phyloP scores from a whole-genome alignment of 2,329 filamentous ascomycete species.

The Graphium sp. region DNA sequence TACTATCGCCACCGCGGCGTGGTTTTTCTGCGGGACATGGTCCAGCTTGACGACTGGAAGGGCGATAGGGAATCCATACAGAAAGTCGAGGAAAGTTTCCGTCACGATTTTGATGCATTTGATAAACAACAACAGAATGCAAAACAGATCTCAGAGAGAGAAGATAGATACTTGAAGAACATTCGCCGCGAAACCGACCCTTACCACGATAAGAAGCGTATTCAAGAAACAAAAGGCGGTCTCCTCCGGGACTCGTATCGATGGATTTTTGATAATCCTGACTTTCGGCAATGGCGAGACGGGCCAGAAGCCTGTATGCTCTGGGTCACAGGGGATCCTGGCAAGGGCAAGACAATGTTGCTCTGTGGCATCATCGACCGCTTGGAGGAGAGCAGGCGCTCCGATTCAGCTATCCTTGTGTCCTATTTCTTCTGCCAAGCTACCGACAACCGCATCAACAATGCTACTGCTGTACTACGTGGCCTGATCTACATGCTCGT shows the following conservation, averaged over 20 bases:
- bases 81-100: constrained; percentile 1
- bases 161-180: no score
- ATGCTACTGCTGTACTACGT: constrained; percentile 19
- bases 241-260: constrained; percentile 12
- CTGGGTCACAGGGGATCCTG: constrained; percentile 19
- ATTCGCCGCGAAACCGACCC: constrained; percentile 12
- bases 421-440: constrained; percentile 25
- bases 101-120: constrained; percentile 2
- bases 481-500: constrained; percentile 24
- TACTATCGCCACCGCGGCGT: constrained; percentile 14
- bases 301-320: constrained; percentile 10
- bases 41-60: constrained; percentile 11
- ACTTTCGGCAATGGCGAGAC: constrained; percentile 11
- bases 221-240: constrained; percentile 9
- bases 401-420: neutral
- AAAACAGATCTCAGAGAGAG: no score
- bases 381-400: no score
- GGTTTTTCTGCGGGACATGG: constrained; percentile 12
- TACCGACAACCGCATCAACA: constrained; percentile 17
- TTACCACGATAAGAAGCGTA: constrained; percentile 14
- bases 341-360: constrained; percentile 26
- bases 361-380: constrained; percentile 20
- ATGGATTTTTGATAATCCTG: constrained; percentile 13
- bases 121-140: no score
- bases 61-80: neutral